These are phyloP conservation scores for Solanum commersonii DNA, from an alignment of 257 asterid genomes.

Conservation along the genomic window DNA sequence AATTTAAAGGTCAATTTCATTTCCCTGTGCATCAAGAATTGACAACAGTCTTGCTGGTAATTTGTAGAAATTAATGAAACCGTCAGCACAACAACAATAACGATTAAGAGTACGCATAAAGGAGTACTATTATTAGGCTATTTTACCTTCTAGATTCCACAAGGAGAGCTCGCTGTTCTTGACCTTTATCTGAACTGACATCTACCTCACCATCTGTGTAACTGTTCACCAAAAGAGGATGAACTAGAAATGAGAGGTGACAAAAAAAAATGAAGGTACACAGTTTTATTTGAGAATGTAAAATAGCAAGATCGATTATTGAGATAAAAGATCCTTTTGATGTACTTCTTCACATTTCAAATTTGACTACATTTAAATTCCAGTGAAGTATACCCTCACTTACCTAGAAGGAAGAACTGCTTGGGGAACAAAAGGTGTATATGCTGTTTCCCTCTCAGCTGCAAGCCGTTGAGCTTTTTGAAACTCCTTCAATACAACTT, in stretches of 20 bases:
- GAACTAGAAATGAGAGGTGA: not conserved
- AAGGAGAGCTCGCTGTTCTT: constrained; percentile 60
- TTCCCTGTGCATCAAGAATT: not conserved
- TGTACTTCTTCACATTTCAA: not conserved
- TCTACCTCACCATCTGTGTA: constrained; percentile 47
- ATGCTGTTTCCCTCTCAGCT: constrained; percentile 56
- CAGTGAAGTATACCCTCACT: not conserved
- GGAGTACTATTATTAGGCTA: not conserved
- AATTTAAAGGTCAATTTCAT: not conserved
- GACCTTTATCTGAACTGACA: constrained; percentile 29
- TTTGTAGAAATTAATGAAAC: not conserved
- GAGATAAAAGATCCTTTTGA: not conserved
- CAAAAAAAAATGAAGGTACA: not conserved
- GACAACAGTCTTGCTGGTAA: not conserved
- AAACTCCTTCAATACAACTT: constrained; percentile 83
- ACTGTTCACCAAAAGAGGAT: constrained; percentile 26
- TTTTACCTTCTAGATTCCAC: constrained; percentile 68
- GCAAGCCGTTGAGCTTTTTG: constrained; percentile 49
- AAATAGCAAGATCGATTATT: not conserved
- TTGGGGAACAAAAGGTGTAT: constrained; percentile 52
- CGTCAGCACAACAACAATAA: not conserved
- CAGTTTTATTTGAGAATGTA: not conserved
- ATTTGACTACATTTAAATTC: not conserved
- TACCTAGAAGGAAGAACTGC: constrained; percentile 55
- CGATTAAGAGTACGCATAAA: not conserved